Evolutionary conservation across 2,329 filamentous ascomycete species (phyloP), one percentile per base, ranked within the genome.

Genomic region (Xylaria digitata): DNA sequence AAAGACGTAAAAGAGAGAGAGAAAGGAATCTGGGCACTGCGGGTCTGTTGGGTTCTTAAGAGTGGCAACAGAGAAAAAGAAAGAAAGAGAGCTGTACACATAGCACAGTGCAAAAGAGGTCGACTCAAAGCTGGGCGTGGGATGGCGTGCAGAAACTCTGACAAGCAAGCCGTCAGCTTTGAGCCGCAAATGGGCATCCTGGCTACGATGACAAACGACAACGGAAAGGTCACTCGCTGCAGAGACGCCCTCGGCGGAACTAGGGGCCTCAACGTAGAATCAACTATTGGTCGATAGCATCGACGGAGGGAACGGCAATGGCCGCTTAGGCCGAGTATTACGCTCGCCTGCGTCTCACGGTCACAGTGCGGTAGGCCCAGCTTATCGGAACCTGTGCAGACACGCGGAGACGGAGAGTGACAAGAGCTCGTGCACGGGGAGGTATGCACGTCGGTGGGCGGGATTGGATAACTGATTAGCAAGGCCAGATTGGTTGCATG

Each of bases 321-420:
- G 62, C 68, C 67, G 71, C 61, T 63, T 69, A 43, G 66, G 69
- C 67, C 63, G 63, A 70, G 65, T 71, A 70, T 63, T 61, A 61
- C 67, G 54, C 63, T 70, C 34, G 63, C 53, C 55, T 71, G 68
- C 67, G 68, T 63, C 62, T 67, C 58, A 67, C 66, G 55, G 70
- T 72, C 73, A 76, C 75, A 76, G 74, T 76, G 75, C 73, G 74
- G 72, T 70, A 67, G 74, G 70, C 70, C 75, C 75, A 72, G 70
- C 63, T 69, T 69, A 67, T 73, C 71, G 75, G 75, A 65, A 70
- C 68, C 60, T 64, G 53, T 55, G 53, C 48, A 50, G 26, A 64
- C 26, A 26, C 43, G 56, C 59, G 61, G 65, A 67, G 63, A 46
- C 60, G 63, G 57, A 66, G 66, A 68, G 57, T 62, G 56, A 69